A percentile compares a stretch with the other conserved stretches of the same genome.
Evolutionary conservation across 176 grass and related monocot species (phyloP).

Genomic region (Bonia amplexicaulis): DNA sequence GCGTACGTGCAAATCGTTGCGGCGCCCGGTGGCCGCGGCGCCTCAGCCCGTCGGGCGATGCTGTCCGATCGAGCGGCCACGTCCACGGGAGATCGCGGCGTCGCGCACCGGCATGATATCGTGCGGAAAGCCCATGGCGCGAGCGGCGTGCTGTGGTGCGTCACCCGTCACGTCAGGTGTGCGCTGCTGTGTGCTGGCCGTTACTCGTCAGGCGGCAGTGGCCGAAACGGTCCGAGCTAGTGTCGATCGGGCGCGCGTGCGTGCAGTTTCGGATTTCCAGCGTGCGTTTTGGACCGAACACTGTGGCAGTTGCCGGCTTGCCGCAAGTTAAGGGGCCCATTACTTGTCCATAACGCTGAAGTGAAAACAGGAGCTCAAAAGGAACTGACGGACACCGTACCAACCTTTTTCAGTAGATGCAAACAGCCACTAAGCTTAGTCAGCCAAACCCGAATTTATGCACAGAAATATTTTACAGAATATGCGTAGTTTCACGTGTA

Average conservation of each 20-base stretch:
- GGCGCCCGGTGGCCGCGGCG: no score
- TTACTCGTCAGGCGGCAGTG: not conserved
- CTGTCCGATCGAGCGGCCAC: no score
- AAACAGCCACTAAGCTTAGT: not conserved
- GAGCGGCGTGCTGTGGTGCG: no score
- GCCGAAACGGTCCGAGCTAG: not conserved
- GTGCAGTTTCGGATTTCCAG: not conserved
- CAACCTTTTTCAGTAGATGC: not conserved
- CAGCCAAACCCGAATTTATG: conserved; percentile 8
- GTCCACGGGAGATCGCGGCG: no score
- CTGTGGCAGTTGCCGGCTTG: not conserved
- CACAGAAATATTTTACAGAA: conserved; percentile 12
- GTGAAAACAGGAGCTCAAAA: not conserved
- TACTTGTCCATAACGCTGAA: not conserved
- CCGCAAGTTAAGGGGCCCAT: not conserved
- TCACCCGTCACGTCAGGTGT: no score
- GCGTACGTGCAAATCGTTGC: not conserved
- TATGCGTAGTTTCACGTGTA: not conserved
- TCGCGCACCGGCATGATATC: no score
- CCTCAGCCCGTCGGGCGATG: no score
- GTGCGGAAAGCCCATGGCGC: no score
- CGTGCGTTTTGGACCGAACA: not conserved
- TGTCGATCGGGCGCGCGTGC: not conserved
- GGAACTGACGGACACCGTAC: not conserved
- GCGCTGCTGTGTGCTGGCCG: no score